phyloP scores from a whole-genome alignment of 371 early-diverging fungal genomes.

The Funneliformis caledonium region DNA sequence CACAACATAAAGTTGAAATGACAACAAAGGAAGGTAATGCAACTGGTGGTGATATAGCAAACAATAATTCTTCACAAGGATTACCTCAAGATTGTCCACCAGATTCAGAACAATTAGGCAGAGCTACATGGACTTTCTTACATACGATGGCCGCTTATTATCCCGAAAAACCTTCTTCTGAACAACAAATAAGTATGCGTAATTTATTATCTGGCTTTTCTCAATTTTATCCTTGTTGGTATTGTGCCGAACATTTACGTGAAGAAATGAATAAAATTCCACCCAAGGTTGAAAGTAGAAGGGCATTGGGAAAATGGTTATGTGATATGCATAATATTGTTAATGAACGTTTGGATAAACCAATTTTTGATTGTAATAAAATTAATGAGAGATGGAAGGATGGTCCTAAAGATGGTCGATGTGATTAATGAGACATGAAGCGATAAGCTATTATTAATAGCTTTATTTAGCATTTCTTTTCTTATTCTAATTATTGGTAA shows the following conservation, averaged over 20 bases:
- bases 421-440: slow-evolving; percentile 54
- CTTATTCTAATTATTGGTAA: too few species aligned
- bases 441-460: too few species aligned
- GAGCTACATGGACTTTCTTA: slow-evolving; percentile 96
- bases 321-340: slow-evolving; percentile 98
- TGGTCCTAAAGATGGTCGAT: slow-evolving; percentile 79
- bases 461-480: too few species aligned
- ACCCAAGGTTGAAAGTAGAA: slow-evolving; percentile 80
- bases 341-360: slow-evolving; percentile 91
- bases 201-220: slow-evolving; percentile 77
- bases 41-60: too few species aligned
- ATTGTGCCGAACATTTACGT: slow-evolving; percentile 89
- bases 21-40: background rate
- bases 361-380: slow-evolving; percentile 91
- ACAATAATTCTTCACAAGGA: background rate
- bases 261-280: slow-evolving; percentile 74
- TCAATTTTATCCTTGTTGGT: slow-evolving; percentile 94
- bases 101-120: slow-evolving; percentile 87
- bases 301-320: slow-evolving; percentile 84
- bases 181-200: slow-evolving; percentile 78
- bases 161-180: slow-evolving; percentile 82
- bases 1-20: background rate
- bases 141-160: slow-evolving; percentile 99
- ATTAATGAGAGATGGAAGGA: slow-evolving; percentile 94
- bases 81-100: slow-evolving; percentile 76